These are phyloP conservation scores for Gomphus bonarii DNA, from an alignment of 1,284 basidiomycete species.

Conservation along the genomic window DNA sequence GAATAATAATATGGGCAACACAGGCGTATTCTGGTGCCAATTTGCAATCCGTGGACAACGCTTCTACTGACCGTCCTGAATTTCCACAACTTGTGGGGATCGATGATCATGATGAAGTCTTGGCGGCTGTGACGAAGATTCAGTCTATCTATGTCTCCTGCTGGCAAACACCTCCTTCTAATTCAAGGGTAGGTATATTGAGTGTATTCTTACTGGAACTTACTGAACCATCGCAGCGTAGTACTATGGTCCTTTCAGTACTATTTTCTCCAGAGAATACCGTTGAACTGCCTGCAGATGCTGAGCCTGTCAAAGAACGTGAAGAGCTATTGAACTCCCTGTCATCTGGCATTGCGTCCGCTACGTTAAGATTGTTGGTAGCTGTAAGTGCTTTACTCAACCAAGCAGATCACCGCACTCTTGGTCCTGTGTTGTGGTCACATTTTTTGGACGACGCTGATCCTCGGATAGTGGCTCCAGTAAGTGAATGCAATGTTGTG, in stretches of 20 bases:
- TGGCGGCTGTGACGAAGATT: constrained; percentile 31
- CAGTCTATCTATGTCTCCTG: constrained; percentile 40
- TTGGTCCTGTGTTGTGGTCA: constrained; percentile 49
- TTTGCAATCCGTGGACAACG: constrained; percentile 19
- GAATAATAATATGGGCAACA: constrained; percentile 41
- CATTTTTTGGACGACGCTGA: constrained; percentile 34
- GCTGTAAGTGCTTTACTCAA: constrained; percentile 43
- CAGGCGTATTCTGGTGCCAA: constrained; percentile 22
- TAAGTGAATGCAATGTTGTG: constrained; percentile 22
- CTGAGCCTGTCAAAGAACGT: constrained; percentile 26
- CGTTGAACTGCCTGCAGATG: constrained; percentile 17
- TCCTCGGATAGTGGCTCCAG: constrained; percentile 37
- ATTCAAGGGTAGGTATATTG: constrained; percentile 27
- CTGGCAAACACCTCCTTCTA: constrained; percentile 23
- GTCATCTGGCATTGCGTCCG: constrained; percentile 33
- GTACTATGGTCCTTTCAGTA: constrained; percentile 30
- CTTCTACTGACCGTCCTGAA: neutral
- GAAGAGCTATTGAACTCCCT: constrained; percentile 32
- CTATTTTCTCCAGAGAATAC: constrained; percentile 14
- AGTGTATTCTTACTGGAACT: constrained; percentile 1
- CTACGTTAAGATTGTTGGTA: constrained; percentile 48
- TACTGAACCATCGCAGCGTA: constrained; percentile 25
- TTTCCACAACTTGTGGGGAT: constrained; percentile 18
- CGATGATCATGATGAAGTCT: constrained; percentile 34
- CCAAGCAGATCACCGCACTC: constrained; percentile 33